Conservation (phyloP, 495 filamentous ascomycete genomes). For the Neurospora intermedia region DNA sequence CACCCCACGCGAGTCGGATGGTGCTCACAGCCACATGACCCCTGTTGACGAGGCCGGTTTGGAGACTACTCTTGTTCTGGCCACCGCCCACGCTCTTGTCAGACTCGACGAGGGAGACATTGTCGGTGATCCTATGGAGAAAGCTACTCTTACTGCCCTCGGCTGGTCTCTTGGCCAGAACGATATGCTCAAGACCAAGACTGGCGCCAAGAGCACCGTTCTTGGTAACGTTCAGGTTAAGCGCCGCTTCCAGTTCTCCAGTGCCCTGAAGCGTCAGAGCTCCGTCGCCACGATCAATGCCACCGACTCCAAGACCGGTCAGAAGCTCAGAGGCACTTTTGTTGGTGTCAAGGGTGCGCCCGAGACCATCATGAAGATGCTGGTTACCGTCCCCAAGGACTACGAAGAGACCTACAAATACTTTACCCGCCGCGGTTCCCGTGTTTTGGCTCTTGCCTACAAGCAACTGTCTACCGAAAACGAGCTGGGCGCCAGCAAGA, state of each 20-base stretch:
- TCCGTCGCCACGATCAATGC: slow-evolving; percentile 73
- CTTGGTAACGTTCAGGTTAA: slow-evolving; percentile 73
- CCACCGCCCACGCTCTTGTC: slow-evolving; percentile 90
- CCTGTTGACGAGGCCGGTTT: slow-evolving; percentile 53
- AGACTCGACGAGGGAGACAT: slow-evolving; percentile 95
- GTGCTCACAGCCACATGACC: slow-evolving; percentile 64
- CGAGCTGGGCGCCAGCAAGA: slow-evolving; percentile 69
- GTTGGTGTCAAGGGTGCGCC: slow-evolving; percentile 94
- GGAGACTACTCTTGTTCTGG: slow-evolving; percentile 86
- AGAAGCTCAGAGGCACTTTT: slow-evolving; percentile 70
- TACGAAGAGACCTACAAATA: slow-evolving; percentile 99
- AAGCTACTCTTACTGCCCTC: slow-evolving; percentile 79
- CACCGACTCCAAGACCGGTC: slow-evolving; percentile 55
- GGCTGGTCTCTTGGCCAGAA: slow-evolving; percentile 86
- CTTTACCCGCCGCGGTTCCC: slow-evolving; percentile 88
- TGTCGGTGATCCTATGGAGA: slow-evolving; percentile 98
- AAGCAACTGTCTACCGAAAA: slow-evolving; percentile 73
- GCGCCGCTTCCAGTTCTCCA: slow-evolving; percentile 96
- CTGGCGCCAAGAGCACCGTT: slow-evolving; percentile 32
- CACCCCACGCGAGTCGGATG: slow-evolving; percentile 56
- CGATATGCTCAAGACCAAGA: slow-evolving; percentile 57
- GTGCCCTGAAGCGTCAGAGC: slow-evolving; percentile 88
- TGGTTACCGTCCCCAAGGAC: slow-evolving; percentile 67
- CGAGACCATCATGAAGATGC: slow-evolving; percentile 89
- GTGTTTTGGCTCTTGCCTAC: slow-evolving; percentile 88